Conservation (phyloP, 202 grass and related monocot species). For the Carex arenaria region DNA sequence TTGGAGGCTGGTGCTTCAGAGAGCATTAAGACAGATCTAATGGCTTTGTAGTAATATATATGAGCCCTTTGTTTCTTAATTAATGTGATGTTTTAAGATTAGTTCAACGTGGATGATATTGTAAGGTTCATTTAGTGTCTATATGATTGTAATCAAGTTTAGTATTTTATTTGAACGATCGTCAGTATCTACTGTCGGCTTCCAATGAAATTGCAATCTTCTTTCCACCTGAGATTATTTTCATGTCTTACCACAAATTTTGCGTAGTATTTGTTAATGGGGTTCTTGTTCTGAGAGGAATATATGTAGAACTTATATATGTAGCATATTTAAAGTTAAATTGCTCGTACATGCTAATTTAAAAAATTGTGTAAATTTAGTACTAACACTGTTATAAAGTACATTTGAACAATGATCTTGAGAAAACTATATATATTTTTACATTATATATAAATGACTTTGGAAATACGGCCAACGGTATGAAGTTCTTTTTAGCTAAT, state of each 20-base stretch:
- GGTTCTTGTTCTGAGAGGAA: background rate
- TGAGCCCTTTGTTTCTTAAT: background rate
- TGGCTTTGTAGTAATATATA: background rate
- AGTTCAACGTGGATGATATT: background rate
- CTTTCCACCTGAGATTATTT: background rate
- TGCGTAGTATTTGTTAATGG: background rate
- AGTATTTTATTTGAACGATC: background rate
- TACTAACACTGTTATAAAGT: background rate
- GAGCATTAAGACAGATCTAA: constrained; percentile 33
- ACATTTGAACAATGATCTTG: background rate
- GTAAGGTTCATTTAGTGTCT: background rate
- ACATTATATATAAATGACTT: background rate
- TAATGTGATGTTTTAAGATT: background rate
- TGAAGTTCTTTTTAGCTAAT: background rate
- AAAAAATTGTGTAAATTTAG: background rate
- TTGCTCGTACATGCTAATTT: background rate
- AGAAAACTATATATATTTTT: background rate
- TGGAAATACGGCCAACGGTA: background rate
- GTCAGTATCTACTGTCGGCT: background rate
- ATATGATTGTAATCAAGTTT: background rate
- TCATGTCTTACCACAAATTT: background rate
- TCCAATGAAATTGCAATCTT: background rate
- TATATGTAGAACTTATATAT: background rate
- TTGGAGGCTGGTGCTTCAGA: background rate
- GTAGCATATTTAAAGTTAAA: background rate